Evolutionary conservation across 2,329 filamentous ascomycete genomes (phyloP), one percentile per base, ranked within the genome.

Genomic region (Chalara sp.): DNA sequence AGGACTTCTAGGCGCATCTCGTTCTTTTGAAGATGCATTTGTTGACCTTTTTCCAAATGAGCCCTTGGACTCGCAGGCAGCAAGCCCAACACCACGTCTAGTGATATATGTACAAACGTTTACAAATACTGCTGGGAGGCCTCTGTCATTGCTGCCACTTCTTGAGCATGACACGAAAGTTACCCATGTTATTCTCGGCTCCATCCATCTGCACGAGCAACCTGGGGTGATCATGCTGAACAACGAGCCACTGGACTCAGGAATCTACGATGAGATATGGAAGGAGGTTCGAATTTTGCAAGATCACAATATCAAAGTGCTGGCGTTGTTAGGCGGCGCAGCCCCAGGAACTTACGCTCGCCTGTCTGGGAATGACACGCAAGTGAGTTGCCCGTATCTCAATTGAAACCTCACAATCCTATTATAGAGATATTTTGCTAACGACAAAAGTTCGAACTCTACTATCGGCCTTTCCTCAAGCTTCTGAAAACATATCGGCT

Each of bases 401-500:
- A 21, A 21, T 21, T 21, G 21, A 21, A 21, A 3, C 21, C 21
- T 21, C 21, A 21, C 21, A 3, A 21, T 21, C 21, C 21, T 21
- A 21, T 21, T 21, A 21, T 21, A 21, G 21, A 21, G 21, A 21
- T 2, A 21, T 21, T 2, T n/a, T n/a, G 11, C 10, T 4, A 11
- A 39, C 13, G 10, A 21, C n/a, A 33, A 44, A 28, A 69, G 45
- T 53, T 54, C 13, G 37, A 48, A 4, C 8, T 11, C 28, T 54
- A 56, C 49, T 56, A 56, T 29, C 37, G 44, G 11, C 54, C 49
- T 11, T 44, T 56, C 3, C 46, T 46, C 7, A 48, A 48, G 5
- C 29, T 54, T 6, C 48, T 89, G 0, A 84, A 87, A 52, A 84
- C 85, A 56, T 92, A 92, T 65, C 91, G 91, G 1, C 75, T 97